phyloP scores from a whole-genome alignment of 495 filamentous ascomycete genomes.

The Aspergillus sclerotioniger region DNA sequence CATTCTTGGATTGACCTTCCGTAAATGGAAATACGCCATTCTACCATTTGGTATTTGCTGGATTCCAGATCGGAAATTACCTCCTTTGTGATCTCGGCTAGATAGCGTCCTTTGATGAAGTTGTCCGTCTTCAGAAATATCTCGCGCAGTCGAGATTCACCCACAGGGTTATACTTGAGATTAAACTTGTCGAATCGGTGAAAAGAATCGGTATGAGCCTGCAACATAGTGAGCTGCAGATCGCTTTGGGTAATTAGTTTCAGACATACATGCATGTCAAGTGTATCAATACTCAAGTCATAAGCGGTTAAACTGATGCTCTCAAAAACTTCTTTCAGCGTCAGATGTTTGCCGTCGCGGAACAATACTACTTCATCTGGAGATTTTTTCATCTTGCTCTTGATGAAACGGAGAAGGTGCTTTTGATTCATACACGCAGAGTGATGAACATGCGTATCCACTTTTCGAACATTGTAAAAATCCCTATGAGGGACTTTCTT shows the following conservation, averaged over 20 bases:
- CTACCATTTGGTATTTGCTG: conserved; percentile 99
- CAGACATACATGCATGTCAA: conserved; percentile 92
- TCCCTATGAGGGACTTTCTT: conserved; percentile 96
- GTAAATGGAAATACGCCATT: conserved; percentile 98
- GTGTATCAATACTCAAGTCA: conserved; percentile 95
- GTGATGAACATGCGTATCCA: conserved; percentile 98
- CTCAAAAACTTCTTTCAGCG: conserved; percentile 89
- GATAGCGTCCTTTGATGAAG: conserved; percentile 90
- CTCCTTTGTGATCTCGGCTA: conserved; percentile 96
- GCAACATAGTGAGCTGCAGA: conserved; percentile 10
- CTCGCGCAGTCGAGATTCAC: conserved; percentile 88
- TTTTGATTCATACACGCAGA: conserved; percentile 99
- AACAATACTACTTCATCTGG: conserved; percentile 92
- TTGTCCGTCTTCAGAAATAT: conserved; percentile 99
- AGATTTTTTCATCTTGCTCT: conserved; percentile 98
- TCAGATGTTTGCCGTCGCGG: conserved; percentile 89
- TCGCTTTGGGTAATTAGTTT: not conserved
- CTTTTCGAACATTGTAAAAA: conserved; percentile 98
- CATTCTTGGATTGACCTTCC: conserved; percentile 89
- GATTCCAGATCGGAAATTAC: conserved; percentile 97
- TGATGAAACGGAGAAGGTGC: conserved; percentile 95
- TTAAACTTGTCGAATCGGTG: conserved; percentile 99
- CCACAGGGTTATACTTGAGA: conserved; percentile 96
- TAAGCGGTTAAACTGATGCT: conserved; percentile 97
- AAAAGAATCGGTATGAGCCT: conserved; percentile 97